A percentile compares a stretch with the other conserved stretches of the same genome.
These are phyloP conservation scores for Platanthera zijinensis DNA, from an alignment of 106 monocot genomes.

Conservation along the genomic window DNA sequence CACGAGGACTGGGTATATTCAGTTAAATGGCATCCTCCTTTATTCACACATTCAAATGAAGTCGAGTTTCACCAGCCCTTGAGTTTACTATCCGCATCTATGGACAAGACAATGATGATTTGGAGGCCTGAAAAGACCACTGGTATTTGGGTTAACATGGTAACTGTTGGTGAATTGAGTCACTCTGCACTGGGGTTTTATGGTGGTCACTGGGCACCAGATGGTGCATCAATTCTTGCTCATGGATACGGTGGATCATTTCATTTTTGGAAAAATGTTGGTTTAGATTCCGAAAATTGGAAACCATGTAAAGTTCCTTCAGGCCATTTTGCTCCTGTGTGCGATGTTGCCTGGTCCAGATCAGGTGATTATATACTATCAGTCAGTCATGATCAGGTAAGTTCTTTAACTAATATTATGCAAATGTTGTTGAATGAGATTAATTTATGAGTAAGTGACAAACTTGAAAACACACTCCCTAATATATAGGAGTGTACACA, in stretches of 20 bases:
- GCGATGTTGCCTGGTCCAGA: conserved; percentile 70
- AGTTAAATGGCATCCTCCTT: conserved; percentile 82
- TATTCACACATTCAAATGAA: conserved; percentile 11
- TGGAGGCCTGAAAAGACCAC: conserved; percentile 93
- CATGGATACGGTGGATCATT: conserved; percentile 97
- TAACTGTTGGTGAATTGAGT: conserved; percentile 92
- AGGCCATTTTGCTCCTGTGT: conserved; percentile 86
- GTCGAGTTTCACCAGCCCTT: conserved; percentile 48
- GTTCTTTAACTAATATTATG: background rate
- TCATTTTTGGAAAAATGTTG: conserved; percentile 84
- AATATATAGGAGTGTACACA: too few relatives aligned
- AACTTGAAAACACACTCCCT: too few relatives aligned
- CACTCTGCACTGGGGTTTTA: conserved; percentile 92
- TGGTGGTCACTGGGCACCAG: conserved; percentile 88
- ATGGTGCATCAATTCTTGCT: conserved; percentile 79
- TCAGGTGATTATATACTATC: conserved; percentile 76
- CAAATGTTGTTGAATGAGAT: background rate
- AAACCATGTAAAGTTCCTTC: conserved; percentile 79
- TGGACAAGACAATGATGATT: conserved; percentile 99
- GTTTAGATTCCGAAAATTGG: conserved; percentile 74
- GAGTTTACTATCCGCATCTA: conserved; percentile 92
- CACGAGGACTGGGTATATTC: conserved; percentile 99
- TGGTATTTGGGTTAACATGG: conserved; percentile 91
- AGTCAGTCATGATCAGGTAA: conserved; percentile 96
- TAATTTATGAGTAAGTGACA: too few relatives aligned